Conservation (phyloP, 495 filamentous ascomycete species). For the Penicillium chermesinum region DNA sequence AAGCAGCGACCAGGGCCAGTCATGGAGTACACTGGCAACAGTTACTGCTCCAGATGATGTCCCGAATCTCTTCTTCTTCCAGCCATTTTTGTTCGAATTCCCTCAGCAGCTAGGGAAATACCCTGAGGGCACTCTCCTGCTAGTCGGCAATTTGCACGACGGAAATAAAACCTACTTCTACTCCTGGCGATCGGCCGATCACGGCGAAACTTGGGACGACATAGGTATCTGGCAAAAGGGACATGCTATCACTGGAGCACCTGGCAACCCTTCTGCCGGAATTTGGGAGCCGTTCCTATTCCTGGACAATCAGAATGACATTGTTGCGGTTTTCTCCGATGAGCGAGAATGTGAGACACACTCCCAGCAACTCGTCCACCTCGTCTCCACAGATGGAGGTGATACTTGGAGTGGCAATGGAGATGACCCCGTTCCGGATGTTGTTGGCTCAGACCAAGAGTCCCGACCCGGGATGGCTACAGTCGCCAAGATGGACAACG, state of each 20-base stretch:
- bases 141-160: constrained; percentile 1
- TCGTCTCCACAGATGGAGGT: constrained; percentile 1
- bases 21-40: neutral
- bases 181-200: constrained; percentile 2
- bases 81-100: constrained; percentile 4
- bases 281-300: constrained; percentile 6
- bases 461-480: constrained; percentile 6
- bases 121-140: constrained; percentile 2
- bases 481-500: constrained; percentile 7
- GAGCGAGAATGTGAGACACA: constrained; percentile 1
- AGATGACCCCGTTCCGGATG: constrained; percentile 3
- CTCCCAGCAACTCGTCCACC: constrained; percentile 1
- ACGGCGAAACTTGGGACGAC: neutral
- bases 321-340: constrained; percentile 4
- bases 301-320: neutral
- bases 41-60: neutral
- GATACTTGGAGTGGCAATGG: constrained; percentile 3
- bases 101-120: constrained; percentile 1
- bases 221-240: neutral
- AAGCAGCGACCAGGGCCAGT: neutral
- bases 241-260: no score
- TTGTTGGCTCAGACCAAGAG: neutral
- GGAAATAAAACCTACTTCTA: neutral
- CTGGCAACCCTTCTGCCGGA: neutral
- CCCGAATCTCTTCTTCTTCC: neutral